A percentile compares a stretch with the other conserved stretches of the same genome.
These are phyloP conservation scores for Colletotrichum liaoningense DNA, from an alignment of 2,329 filamentous ascomycete species.

Conservation along the genomic window DNA sequence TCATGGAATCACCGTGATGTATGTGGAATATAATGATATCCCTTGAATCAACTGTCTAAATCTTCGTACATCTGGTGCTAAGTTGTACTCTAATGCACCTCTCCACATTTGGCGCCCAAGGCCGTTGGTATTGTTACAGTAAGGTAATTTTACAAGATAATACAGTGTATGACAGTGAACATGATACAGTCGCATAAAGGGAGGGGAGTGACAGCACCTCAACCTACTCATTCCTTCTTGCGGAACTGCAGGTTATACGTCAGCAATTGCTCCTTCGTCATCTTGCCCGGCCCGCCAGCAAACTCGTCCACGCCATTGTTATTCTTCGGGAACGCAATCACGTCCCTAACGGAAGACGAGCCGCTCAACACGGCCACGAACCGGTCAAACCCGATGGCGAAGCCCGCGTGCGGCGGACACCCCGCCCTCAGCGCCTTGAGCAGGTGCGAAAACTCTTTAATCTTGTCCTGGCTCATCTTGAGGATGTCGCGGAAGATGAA, in stretches of 20 bases:
- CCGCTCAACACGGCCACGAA: conserved; percentile 84
- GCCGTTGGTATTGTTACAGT: not conserved
- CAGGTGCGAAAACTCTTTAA: conserved; percentile 87
- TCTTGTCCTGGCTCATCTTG: conserved; percentile 76
- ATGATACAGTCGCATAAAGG: not conserved
- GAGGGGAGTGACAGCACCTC: not conserved
- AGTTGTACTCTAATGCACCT: no score
- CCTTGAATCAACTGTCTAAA: no score
- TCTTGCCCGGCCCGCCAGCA: conserved; percentile 79
- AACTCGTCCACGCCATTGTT: conserved; percentile 89
- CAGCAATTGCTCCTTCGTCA: conserved; percentile 68
- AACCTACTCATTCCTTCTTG: not conserved
- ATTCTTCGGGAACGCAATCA: conserved; percentile 97
- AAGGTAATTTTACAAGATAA: not conserved
- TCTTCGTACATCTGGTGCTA: no score
- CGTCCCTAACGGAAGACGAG: conserved; percentile 83
- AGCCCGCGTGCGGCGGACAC: conserved; percentile 94
- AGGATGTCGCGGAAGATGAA: conserved; percentile 87
- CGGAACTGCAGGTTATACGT: conserved; percentile 58
- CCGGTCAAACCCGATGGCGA: conserved; percentile 92
- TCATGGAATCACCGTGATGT: not conserved
- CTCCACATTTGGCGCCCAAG: no score
- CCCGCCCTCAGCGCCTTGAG: conserved; percentile 84
- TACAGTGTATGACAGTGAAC: not conserved
- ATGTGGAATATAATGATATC: not conserved